Evolutionary conservation across 345 rosid species (phyloP), one percentile per base, ranked within the genome.

Genomic region (Pseudoturritis turrita): DNA sequence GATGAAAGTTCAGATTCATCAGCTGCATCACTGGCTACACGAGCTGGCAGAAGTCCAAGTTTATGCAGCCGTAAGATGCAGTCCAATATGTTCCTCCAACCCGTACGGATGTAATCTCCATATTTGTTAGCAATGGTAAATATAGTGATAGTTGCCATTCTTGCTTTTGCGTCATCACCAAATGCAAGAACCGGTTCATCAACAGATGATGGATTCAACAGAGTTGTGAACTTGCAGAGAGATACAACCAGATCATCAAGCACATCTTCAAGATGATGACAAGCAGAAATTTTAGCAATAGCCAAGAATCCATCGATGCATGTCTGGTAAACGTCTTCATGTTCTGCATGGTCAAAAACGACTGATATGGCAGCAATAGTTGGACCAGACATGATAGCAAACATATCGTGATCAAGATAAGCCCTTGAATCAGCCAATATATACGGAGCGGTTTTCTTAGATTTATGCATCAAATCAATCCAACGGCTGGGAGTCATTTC

Each of bases 401-500:
- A 91, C 98, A 95, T 91, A 65, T 95, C 99, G 73, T 91, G 96
- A 69, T 95, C 99, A 71, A 91, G 98, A 82, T 88, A 82, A 68
- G 98, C 86, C 80, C 79, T 80, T 61, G 94, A 88, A 82, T 95
- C 88, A 45, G 94, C 83, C 53, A 87, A 49, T 72, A 91, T 87
- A 70, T 80, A 91, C 1, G 98, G 97, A 58, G 99, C 86, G 18
- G 96, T 86, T 87, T 88, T 89, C 85, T 82, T 89, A 59, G 96
- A 92, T 78, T 92, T 95, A 83, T 85, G 98, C 97, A 95, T 86
- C 78, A 95, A 81, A 82, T 95, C 98, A 71, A 90, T 95, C 99
- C 99, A 95, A 63, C 97, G 99, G 72, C 99, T 95, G n/a, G 96
- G 98, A 54, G 83, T 95, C 99, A 95, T 92, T 70, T 92, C 99